These are phyloP conservation scores for Astrothelium macrocarpum DNA, from an alignment of 495 filamentous ascomycete species.

Conservation along the genomic window DNA sequence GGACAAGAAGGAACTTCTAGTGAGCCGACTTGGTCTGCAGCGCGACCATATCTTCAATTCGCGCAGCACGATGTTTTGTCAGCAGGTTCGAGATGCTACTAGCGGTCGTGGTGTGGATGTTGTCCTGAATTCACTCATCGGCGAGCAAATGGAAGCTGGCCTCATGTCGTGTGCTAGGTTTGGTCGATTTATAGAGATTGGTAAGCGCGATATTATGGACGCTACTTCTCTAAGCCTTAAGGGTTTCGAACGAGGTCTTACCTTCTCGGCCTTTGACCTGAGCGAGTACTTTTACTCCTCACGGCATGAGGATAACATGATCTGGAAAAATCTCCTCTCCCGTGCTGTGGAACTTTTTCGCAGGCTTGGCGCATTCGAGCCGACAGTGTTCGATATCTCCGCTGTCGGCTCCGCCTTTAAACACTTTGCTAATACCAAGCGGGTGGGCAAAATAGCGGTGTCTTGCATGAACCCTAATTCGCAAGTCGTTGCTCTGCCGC, in stretches of 20 bases:
- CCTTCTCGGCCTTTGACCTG: constrained; percentile 35
- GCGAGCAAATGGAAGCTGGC: no score
- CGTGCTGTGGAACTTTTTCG: background rate
- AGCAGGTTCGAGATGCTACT: no score
- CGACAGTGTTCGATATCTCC: constrained; percentile 18
- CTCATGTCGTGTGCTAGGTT: no score
- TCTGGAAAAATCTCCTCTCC: constrained; percentile 14
- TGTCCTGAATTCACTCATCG: constrained; percentile 16
- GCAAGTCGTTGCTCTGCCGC: background rate
- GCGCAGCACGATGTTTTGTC: no score
- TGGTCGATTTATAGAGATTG: no score
- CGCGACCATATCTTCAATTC: no score
- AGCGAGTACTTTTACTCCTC: background rate
- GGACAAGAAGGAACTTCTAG: no score
- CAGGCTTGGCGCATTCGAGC: background rate
- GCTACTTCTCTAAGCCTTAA: constrained; percentile 14
- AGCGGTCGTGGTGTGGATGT: constrained; percentile 18
- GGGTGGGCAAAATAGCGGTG: constrained; percentile 50
- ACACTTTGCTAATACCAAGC: constrained; percentile 43
- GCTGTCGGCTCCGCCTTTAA: constrained; percentile 47
- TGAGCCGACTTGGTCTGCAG: no score
- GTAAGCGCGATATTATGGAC: no score
- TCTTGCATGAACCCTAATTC: constrained; percentile 21
- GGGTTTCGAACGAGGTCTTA: constrained; percentile 18
- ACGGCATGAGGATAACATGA: background rate